phyloP scores from a whole-genome alignment of 2,329 filamentous ascomycete species.

The Alternaria arborescens region DNA sequence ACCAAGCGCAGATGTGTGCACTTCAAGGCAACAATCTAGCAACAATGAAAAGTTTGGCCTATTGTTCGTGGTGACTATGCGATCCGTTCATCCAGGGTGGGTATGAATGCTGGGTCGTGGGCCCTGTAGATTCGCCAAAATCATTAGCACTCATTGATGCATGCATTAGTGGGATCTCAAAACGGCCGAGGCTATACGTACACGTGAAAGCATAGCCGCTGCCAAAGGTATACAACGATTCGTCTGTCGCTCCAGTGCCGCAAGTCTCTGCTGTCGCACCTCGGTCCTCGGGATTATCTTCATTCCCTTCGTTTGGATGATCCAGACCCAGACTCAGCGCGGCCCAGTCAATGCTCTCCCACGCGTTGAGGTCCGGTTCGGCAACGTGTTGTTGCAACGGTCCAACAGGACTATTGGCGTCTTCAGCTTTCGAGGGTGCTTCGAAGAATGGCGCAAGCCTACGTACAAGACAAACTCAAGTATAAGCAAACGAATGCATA shows the following conservation, averaged over 20 bases:
- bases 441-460: conserved; percentile 43
- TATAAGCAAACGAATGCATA: conserved; percentile 44
- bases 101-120: conserved; percentile 27
- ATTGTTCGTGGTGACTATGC: neutral
- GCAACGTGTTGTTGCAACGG: conserved; percentile 43
- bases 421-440: conserved; percentile 24
- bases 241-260: neutral
- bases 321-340: conserved; percentile 22
- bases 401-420: conserved; percentile 33
- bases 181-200: neutral
- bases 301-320: conserved; percentile 1
- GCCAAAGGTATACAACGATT: neutral
- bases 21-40: neutral
- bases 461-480: conserved; percentile 34
- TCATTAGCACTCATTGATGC: conserved; percentile 29
- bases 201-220: conserved; percentile 27
- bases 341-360: conserved; percentile 46
- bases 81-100: conserved; percentile 21
- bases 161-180: neutral
- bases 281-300: neutral
- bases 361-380: conserved; percentile 39
- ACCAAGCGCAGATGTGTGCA: neutral
- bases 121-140: conserved; percentile 23
- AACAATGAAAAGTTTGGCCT: neutral
- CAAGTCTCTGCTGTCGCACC: neutral